Percentiles rank a stretch among this genome's conserved stretches.
phyloP scores from a whole-genome alignment of 768 basidiomycete genomes.

The Mycena venus region DNA sequence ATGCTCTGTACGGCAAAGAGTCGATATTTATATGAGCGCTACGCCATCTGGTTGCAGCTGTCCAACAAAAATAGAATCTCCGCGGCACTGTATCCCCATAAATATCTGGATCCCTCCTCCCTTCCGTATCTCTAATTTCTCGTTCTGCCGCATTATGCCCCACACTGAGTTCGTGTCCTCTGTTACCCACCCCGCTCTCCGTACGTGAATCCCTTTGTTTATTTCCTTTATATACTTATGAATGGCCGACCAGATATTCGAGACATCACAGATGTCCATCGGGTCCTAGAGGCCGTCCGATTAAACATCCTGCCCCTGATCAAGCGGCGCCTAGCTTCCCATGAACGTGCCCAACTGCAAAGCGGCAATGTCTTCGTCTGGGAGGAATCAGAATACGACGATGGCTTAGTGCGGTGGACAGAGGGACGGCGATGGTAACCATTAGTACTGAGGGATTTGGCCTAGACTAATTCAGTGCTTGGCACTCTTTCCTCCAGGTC shows the following conservation, averaged over 20 bases:
- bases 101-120: not conserved
- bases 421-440: conserved; percentile 70
- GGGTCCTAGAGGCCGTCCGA: conserved; percentile 71
- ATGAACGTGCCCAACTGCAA: conserved; percentile 64
- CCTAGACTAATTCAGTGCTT: not conserved
- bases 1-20: not conserved
- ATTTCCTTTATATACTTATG: not conserved
- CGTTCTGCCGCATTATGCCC: not conserved
- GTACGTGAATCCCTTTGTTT: conserved; percentile 15
- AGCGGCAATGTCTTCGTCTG: conserved; percentile 76
- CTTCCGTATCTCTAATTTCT: not conserved
- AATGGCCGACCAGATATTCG: conserved; percentile 61
- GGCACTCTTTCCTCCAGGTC: conserved; percentile 56
- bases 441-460: not conserved
- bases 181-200: conserved; percentile 40
- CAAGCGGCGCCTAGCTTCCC: conserved; percentile 62
- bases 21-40: not conserved
- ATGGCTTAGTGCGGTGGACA: conserved; percentile 69
- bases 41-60: not conserved
- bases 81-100: not conserved
- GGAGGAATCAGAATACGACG: conserved; percentile 74
- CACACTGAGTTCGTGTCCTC: not conserved
- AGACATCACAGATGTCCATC: conserved; percentile 69
- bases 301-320: conserved; percentile 67
- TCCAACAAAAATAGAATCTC: not conserved